Evolutionary conservation across 2,329 filamentous ascomycete genomes (phyloP), one percentile per base, ranked within the genome.

Genomic region (Penicillium aurantiogriseum): DNA sequence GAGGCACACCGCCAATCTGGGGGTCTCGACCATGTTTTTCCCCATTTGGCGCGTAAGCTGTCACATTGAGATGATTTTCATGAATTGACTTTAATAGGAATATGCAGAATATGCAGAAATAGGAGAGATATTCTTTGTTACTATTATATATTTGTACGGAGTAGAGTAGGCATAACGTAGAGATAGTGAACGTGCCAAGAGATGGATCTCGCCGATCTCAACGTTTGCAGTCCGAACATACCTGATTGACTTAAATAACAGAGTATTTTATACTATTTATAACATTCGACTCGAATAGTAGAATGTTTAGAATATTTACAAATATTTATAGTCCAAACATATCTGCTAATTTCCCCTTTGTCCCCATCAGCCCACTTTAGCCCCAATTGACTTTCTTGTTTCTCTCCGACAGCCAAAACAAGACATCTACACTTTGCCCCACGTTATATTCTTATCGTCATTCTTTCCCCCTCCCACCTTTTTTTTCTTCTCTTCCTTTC

Each of bases 11-110:
- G 45, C 56, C 54, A 60, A 43, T 55, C 59, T 48, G 57, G 56
- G 11, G 70, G 67, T 17, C 54, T 75, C 45, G 62, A 57, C 49
- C 73, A 75, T 71, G 73, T 75, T 21, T 75, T 74, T 51, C 72
- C 73, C 25, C 72, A 74, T 64, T 51, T 75, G 58, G 65, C 66
- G 52, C 57, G 57, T 52, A 61, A 67, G 54, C 52, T 60, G 48
- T 54, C 57, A 51, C 31, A 35, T 40, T 42, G 33, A 46, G 36
- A 23, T 48, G 54, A 56, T n/a, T 40, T 42, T 48, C 19, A 56
- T 35, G 50, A 57, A 45, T 54, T 54, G 42, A 36, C 25, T n/a
- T 25, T 36, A 13, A 47, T 29, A 44, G 2, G 31, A 33, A 33
- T 33, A 33, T 3, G 27, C 27, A 10, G 27, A 9, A 29, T 29